phyloP scores from a whole-genome alignment of 495 filamentous ascomycete species.

The Aspergillus nanangensis region DNA sequence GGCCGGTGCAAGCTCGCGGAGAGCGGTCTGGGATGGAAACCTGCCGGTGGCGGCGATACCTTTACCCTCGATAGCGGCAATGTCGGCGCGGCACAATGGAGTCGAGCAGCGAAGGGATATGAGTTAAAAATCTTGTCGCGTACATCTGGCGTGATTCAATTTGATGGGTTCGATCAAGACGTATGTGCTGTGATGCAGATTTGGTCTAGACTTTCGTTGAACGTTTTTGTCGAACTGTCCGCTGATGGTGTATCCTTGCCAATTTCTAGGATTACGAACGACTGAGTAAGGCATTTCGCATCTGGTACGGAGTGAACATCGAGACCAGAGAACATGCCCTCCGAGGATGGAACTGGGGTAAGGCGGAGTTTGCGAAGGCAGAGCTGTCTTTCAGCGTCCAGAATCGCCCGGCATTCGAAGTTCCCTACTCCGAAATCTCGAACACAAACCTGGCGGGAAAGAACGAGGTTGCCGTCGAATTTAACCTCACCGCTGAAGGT shows the following conservation, averaged over 20 bases:
- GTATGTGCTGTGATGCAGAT: constrained; percentile 38
- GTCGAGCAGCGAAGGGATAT: constrained; percentile 83
- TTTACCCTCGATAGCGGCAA: constrained; percentile 85
- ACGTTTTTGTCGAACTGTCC: neutral
- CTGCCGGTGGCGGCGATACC: constrained; percentile 77
- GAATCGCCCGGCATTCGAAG: constrained; percentile 94
- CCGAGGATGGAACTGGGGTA: constrained; percentile 99
- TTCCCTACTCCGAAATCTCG: constrained; percentile 94
- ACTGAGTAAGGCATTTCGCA: constrained; percentile 84
- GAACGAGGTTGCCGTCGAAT: constrained; percentile 96
- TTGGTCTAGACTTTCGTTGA: neutral
- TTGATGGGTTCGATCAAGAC: constrained; percentile 93
- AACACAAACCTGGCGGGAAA: constrained; percentile 98
- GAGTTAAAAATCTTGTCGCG: constrained; percentile 87
- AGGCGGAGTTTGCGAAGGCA: constrained; percentile 91
- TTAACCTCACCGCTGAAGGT: constrained; percentile 66
- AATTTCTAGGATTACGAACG: constrained; percentile 76
- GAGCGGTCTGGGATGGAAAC: constrained; percentile 91
- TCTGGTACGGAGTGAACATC: constrained; percentile 91
- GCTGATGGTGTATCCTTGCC: neutral
- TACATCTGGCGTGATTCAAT: constrained; percentile 78
- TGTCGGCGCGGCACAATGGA: constrained; percentile 87
- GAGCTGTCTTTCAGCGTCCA: constrained; percentile 96
- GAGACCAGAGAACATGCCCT: constrained; percentile 91
- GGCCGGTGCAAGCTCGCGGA: constrained; percentile 94